Conservation (phyloP, 2,329 filamentous ascomycete genomes). For the Catunica adiposa region DNA sequence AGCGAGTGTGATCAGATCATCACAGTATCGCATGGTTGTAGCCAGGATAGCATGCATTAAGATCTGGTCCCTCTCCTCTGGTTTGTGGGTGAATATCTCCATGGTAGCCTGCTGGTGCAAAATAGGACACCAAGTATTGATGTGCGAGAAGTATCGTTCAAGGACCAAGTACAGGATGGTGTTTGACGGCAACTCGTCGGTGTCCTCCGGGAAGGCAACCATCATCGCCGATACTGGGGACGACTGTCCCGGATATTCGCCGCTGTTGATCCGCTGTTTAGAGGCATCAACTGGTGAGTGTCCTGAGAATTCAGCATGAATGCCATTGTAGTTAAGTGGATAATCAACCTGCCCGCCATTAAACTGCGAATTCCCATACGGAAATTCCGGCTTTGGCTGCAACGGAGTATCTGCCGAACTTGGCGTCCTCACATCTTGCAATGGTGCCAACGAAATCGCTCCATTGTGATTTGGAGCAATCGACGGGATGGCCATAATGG, state of each 20-base stretch:
- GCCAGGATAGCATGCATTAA: slow-evolving; percentile 79
- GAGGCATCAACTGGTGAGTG: slow-evolving; percentile 7
- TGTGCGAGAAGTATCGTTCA: slow-evolving; percentile 63
- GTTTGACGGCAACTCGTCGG: slow-evolving; percentile 57
- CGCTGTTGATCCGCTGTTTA: not conserved
- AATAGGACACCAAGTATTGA: slow-evolving; percentile 78
- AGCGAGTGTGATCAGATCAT: slow-evolving; percentile 56
- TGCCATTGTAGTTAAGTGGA: not conserved
- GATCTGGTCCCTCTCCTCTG: slow-evolving; percentile 55
- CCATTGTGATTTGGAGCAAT: not conserved
- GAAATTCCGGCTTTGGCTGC: not conserved
- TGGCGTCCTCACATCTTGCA: not conserved
- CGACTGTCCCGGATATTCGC: not conserved
- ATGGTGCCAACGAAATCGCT: not conserved
- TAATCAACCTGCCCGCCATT: not conserved
- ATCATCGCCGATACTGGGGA: not conserved
- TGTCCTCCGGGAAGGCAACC: slow-evolving; percentile 17
- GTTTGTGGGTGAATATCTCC: slow-evolving; percentile 71
- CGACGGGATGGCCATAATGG: not conserved
- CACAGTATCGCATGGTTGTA: slow-evolving; percentile 71
- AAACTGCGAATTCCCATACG: too few relatives aligned
- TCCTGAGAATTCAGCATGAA: slow-evolving; percentile 9
- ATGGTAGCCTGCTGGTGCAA: slow-evolving; percentile 71
- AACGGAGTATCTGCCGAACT: not conserved
- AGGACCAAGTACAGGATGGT: slow-evolving; percentile 57